These are phyloP conservation scores for Suillus discolor DNA, from an alignment of 768 basidiomycete genomes.

Conservation along the genomic window DNA sequence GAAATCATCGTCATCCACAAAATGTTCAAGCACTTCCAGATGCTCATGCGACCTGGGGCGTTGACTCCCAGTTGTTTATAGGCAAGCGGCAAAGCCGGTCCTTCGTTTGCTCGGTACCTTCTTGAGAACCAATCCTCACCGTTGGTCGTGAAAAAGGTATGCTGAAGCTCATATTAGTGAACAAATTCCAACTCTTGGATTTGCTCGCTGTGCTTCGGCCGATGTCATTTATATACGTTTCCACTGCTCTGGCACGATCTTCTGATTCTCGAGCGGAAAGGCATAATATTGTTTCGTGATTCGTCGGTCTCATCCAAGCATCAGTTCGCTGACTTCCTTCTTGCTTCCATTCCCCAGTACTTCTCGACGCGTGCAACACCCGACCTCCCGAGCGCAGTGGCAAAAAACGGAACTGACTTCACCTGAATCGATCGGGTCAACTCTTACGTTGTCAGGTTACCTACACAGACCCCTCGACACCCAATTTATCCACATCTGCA, in stretches of 20 bases:
- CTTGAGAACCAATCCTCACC: slow-evolving; percentile 54
- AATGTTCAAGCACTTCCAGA: slow-evolving; percentile 37
- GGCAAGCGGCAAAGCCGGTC: slow-evolving; percentile 26
- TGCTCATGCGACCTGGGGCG: slow-evolving; percentile 37
- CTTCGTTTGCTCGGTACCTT: slow-evolving; percentile 58
- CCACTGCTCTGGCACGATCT: background rate
- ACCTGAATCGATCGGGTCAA: background rate
- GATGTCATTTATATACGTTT: slow-evolving; percentile 61
- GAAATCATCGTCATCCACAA: slow-evolving; percentile 36
- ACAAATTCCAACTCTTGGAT: slow-evolving; percentile 39
- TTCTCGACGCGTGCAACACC: background rate
- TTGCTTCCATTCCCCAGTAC: background rate
- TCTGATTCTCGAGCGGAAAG: slow-evolving; percentile 26
- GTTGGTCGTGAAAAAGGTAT: slow-evolving; percentile 44
- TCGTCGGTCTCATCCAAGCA: too few relatives aligned
- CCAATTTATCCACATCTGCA: too few relatives aligned
- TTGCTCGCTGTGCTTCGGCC: slow-evolving; percentile 61
- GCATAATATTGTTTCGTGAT: slow-evolving; percentile 2
- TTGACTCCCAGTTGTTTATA: slow-evolving; percentile 11
- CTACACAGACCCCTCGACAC: background rate
- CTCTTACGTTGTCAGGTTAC: background rate
- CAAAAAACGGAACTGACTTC: background rate
- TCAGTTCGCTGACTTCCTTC: too few relatives aligned
- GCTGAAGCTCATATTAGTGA: background rate
- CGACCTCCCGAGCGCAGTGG: background rate